Evolutionary conservation across 2,329 filamentous ascomycete genomes (phyloP), one percentile per base, ranked within the genome.

Genomic region (Alternaria dauci): DNA sequence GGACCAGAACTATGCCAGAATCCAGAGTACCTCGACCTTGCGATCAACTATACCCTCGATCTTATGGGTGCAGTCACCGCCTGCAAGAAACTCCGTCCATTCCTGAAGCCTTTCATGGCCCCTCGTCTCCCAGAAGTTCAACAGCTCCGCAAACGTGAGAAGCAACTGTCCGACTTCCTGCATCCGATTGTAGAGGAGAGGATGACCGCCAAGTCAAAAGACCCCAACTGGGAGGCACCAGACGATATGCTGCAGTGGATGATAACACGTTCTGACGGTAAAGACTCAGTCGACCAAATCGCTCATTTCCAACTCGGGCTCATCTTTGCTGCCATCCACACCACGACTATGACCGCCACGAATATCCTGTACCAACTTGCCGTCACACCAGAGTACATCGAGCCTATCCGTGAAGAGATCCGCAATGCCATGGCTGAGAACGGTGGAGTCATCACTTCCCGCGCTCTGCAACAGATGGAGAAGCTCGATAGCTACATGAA

Each of bases 361-460:
- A 71, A 73, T 38, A 74, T 73, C 3, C 41, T 78, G 14, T 77
- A 75, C 65, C 73, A 64, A 4, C 58, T 78, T 3, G 74, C 75
- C 7, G 66, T 65, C 5, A 67, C 62, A 3, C 77, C 80, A 1
- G 79, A 80, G 53, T 82, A 81, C 53, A 77, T 81, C 66, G 72
- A 79, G 44, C 82, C 80, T 41, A 32, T 82, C 42, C 20, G 78
- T 66, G 50, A 84, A 14, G 63, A 85, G 80, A 20, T 79, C 53
- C 58, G 78, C 66, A 39, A 81, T 57, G 63, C 80, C 80, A 18
- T 71, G 61, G 8, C 74, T 67, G 41, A 85, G 2, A 70, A 76
- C 30, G 67, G 58, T 38, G 75, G 74, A 9, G 59, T 67, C 4
- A 70, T 78, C 25, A 76, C 72, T 2, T 64, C 64, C 5, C 63